Percentiles rank a stretch among this genome's conserved stretches.
Evolutionary conservation across 2,329 filamentous ascomycete genomes (phyloP).

Genomic region (Cercospora sp.): DNA sequence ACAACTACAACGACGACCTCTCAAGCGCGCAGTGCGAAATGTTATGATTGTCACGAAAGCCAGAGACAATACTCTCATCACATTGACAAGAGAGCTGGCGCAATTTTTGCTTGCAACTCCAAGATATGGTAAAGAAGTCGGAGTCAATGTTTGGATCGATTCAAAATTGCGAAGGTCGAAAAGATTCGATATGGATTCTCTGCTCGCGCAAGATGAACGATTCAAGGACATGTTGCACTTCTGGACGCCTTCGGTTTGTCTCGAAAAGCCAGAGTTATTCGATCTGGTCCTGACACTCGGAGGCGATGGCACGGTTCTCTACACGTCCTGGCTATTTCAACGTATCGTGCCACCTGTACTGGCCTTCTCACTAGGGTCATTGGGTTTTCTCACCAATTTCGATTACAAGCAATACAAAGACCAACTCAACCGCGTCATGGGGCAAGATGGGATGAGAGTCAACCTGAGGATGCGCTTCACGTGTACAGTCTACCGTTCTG

Average conservation of each 20-base stretch:
- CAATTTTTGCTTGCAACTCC: conserved; percentile 87
- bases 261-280: conserved; percentile 89
- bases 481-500: conserved; percentile 85
- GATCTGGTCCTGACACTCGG: conserved; percentile 88
- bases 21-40: conserved; percentile 86
- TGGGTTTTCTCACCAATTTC: conserved; percentile 87
- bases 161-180: conserved; percentile 86
- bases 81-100: conserved; percentile 81
- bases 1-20: conserved; percentile 86
- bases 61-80: conserved; percentile 87
- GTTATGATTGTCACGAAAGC: conserved; percentile 99
- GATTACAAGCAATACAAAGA: conserved; percentile 85
- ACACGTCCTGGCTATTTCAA: conserved; percentile 91
- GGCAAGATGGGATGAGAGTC: conserved; percentile 91
- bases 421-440: conserved; percentile 87
- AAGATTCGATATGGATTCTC: conserved; percentile 74
- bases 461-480: conserved; percentile 99
- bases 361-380: conserved; percentile 78
- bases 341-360: conserved; percentile 81
- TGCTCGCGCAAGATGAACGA: conserved; percentile 71
- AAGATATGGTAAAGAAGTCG: conserved; percentile 83
- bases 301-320: conserved; percentile 83
- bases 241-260: conserved; percentile 96
- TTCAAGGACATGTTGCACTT: conserved; percentile 86
- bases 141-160: conserved; percentile 97